Conservation (phyloP, 2,329 filamentous ascomycete species). For the Colletotrichum lini region DNA sequence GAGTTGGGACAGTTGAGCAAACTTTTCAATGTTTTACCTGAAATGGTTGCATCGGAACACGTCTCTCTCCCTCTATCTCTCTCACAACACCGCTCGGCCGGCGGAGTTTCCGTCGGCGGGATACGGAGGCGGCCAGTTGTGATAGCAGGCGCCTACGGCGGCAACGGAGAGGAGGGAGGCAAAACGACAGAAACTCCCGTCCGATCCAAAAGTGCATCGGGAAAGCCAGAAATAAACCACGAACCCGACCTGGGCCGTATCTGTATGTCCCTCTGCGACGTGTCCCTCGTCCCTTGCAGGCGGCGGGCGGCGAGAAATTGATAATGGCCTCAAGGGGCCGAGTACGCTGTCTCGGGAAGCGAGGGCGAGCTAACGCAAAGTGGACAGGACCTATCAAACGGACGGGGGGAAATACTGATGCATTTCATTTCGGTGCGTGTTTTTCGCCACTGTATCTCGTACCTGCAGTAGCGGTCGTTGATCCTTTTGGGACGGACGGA, state of each 20-base stretch:
- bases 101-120: constrained; percentile 2
- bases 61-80: neutral
- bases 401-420: neutral
- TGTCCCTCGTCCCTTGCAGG: constrained; percentile 21
- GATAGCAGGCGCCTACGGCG: constrained; percentile 18
- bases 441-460: neutral
- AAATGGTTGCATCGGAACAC: constrained; percentile 13
- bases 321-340: constrained; percentile 31
- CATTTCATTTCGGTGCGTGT: neutral
- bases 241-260: neutral
- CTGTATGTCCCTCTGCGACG: neutral
- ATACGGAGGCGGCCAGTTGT: constrained; percentile 5
- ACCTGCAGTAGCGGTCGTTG: constrained; percentile 35
- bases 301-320: constrained; percentile 27
- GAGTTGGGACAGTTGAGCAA: neutral
- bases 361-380: constrained; percentile 11
- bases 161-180: constrained; percentile 9
- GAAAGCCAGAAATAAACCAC: neutral
- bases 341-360: constrained; percentile 30
- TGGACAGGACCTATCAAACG: constrained; percentile 14
- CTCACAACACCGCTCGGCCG: constrained; percentile 15
- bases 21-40: constrained; percentile 26
- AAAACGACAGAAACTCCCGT: neutral
- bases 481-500: neutral
- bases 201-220: neutral